A percentile compares a stretch with the other conserved stretches of the same genome.
Evolutionary conservation across 2,329 filamentous ascomycete genomes (phyloP).

Genomic region (Grosmannia huntii): DNA sequence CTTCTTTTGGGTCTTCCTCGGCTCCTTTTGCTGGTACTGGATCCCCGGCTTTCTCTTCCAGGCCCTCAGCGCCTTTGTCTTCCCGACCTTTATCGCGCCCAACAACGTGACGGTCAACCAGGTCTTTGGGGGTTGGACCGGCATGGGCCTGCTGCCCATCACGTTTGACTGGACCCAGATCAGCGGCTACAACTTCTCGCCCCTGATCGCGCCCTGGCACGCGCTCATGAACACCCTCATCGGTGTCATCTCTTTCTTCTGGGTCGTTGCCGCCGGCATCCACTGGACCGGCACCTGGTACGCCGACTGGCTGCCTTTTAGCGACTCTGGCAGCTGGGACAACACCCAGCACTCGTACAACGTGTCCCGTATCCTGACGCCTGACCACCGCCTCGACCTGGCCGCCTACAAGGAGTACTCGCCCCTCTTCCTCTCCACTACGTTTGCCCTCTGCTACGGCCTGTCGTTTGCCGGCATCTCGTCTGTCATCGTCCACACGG

Average conservation of each 20-base stretch:
- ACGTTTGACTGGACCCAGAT: constrained; percentile 27
- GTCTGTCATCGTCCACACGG: constrained; percentile 35
- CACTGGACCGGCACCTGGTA: constrained; percentile 49
- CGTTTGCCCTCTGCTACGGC: constrained; percentile 37
- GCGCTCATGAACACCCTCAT: constrained; percentile 50
- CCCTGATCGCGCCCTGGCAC: constrained; percentile 29
- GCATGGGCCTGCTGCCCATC: constrained; percentile 19
- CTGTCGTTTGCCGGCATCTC: constrained; percentile 44
- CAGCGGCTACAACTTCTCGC: constrained; percentile 7
- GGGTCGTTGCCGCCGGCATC: constrained; percentile 40
- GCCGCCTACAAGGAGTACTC: constrained; percentile 37
- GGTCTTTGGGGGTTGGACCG: constrained; percentile 21
- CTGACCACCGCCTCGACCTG: constrained; percentile 29
- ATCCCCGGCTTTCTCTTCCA: constrained; percentile 36
- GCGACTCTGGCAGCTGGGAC: constrained; percentile 37
- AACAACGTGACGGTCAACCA: constrained; percentile 19
- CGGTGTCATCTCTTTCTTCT: constrained; percentile 40
- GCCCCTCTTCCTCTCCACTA: constrained; percentile 36
- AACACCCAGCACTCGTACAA: constrained; percentile 35
- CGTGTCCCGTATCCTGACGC: constrained; percentile 27
- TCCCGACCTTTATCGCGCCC: constrained; percentile 41
- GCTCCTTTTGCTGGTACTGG: constrained; percentile 40
- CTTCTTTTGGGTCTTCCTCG: constrained; percentile 28
- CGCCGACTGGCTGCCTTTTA: constrained; percentile 37
- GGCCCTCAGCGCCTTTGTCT: constrained; percentile 34